These are phyloP conservation scores for Phanerochaete carnosa DNA, from an alignment of 768 basidiomycete species.

Conservation along the genomic window DNA sequence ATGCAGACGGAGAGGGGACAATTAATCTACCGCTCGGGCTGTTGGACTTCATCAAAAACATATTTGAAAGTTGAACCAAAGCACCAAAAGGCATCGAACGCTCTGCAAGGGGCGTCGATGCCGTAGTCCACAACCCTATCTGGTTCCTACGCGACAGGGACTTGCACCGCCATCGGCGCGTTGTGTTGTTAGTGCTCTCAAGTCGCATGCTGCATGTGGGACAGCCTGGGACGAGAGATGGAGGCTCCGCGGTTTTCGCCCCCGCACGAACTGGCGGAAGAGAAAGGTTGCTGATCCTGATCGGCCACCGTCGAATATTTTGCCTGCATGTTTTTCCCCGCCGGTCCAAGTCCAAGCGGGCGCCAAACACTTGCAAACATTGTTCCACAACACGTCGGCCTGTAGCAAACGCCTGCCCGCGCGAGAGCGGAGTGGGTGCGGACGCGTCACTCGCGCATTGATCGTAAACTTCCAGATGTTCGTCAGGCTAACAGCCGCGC, in stretches of 20 bases:
- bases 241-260: too few relatives aligned
- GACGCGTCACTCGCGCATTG: neutral
- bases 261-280: too few relatives aligned
- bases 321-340: neutral
- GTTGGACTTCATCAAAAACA: neutral
- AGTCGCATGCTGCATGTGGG: too few relatives aligned
- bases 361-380: neutral
- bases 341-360: too few relatives aligned
- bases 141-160: slow-evolving; percentile 2
- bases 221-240: too few relatives aligned
- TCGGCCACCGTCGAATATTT: too few relatives aligned
- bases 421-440: neutral
- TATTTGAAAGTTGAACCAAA: neutral
- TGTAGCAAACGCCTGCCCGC: neutral
- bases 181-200: neutral
- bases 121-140: neutral
- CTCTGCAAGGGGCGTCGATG: neutral
- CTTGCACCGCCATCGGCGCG: neutral
- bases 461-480: neutral
- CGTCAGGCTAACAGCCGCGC: neutral
- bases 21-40: neutral
- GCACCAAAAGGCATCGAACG: neutral
- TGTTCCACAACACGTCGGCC: neutral
- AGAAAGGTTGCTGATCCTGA: too few relatives aligned
- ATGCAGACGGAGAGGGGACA: neutral